Percentiles rank a stretch among this genome's conserved stretches.
These are phyloP conservation scores for Diaporthe citri DNA, from an alignment of 2,329 filamentous ascomycete species.

Conservation along the genomic window DNA sequence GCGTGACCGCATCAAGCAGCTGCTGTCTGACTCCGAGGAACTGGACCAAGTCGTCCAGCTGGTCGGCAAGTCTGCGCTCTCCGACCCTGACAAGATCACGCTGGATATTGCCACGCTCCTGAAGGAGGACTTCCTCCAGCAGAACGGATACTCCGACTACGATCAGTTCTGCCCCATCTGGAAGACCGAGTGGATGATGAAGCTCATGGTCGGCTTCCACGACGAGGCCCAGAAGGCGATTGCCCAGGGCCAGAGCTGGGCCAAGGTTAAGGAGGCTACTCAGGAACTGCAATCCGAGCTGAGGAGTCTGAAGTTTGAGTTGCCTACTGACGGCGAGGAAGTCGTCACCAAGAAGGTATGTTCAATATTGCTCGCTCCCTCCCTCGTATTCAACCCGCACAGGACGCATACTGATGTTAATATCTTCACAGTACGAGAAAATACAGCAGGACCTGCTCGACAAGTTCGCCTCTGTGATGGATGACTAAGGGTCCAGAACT, in stretches of 20 bases:
- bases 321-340: constrained; percentile 87
- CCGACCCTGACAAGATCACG: constrained; percentile 98
- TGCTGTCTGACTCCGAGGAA: constrained; percentile 95
- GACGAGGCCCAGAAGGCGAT: constrained; percentile 98
- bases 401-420: constrained; percentile 53
- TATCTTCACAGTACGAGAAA: constrained; percentile 80
- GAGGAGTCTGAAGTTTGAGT: constrained; percentile 95
- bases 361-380: constrained; percentile 30
- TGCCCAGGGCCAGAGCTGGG: constrained; percentile 90
- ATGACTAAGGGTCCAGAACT: constrained; percentile 74
- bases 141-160: constrained; percentile 99
- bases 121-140: constrained; percentile 99
- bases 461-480: constrained; percentile 95
- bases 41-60: constrained; percentile 98
- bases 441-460: constrained; percentile 93
- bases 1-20: constrained; percentile 91
- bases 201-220: constrained; percentile 97
- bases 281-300: constrained; percentile 86
- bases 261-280: constrained; percentile 92
- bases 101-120: constrained; percentile 90
- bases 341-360: constrained; percentile 85
- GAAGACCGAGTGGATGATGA: constrained; percentile 99
- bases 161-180: constrained; percentile 99
- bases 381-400: background rate
- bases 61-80: constrained; percentile 96